Conservation (phyloP, 371 early-diverging fungal genomes). For the Zychaea mexicana region DNA sequence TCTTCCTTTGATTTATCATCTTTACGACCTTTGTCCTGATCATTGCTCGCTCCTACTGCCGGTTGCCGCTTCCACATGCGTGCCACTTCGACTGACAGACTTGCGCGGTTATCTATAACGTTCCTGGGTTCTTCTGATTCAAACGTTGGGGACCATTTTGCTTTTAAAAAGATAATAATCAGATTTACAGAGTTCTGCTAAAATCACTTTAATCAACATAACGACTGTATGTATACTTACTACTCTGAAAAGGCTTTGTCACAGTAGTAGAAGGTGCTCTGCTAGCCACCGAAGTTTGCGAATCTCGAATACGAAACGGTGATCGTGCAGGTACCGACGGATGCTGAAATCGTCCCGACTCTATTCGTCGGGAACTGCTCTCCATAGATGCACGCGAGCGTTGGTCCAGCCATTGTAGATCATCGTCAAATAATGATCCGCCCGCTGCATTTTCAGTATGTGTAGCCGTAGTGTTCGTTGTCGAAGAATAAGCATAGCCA, state of each 20-base stretch:
- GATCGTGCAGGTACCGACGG: slow-evolving; percentile 44
- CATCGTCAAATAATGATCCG: slow-evolving; percentile 5
- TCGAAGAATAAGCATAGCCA: background rate
- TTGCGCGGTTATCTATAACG: slow-evolving; percentile 10
- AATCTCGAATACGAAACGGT: slow-evolving; percentile 47
- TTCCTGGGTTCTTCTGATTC: background rate
- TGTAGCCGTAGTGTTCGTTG: background rate
- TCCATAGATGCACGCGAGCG: slow-evolving; percentile 10
- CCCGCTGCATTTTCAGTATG: background rate
- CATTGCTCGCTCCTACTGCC: background rate
- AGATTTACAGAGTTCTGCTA: too few relatives aligned
- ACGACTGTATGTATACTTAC: background rate
- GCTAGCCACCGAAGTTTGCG: slow-evolving; percentile 22
- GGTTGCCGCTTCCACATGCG: slow-evolving; percentile 36
- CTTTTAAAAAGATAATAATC: background rate
- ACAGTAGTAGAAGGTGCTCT: background rate
- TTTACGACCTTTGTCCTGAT: background rate
- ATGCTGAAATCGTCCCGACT: slow-evolving; percentile 12
- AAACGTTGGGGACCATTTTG: background rate
- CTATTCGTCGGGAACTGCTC: background rate
- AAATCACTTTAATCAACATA: too few relatives aligned
- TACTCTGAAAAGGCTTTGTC: background rate
- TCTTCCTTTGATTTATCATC: slow-evolving; percentile 1
- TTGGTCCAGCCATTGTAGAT: slow-evolving; percentile 2
- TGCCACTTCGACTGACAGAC: slow-evolving; percentile 32